Conservation (phyloP, 495 filamentous ascomycete species). For the Trichocladium uniseriatum region DNA sequence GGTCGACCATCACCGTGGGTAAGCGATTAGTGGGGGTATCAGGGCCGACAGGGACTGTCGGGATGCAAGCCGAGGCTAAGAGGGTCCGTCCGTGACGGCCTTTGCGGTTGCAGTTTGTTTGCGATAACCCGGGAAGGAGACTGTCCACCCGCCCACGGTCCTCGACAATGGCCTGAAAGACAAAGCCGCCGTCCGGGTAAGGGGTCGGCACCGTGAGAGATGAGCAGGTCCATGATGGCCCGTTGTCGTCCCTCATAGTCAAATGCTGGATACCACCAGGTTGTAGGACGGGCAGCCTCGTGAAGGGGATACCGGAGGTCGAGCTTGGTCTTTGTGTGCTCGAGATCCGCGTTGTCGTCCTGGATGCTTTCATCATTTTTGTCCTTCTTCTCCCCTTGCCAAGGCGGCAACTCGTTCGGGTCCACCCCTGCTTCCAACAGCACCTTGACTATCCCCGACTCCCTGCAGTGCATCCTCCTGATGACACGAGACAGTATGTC, state of each 20-base stretch:
- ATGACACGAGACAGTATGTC: neutral
- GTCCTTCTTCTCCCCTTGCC: neutral
- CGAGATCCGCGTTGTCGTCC: too few species aligned
- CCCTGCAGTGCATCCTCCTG: neutral
- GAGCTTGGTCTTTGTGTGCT: neutral
- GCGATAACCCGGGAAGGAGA: neutral
- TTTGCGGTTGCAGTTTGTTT: neutral
- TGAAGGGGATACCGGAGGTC: slow-evolving; percentile 4
- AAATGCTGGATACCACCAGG: neutral
- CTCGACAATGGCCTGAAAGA: slow-evolving; percentile 5
- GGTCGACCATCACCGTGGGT: neutral
- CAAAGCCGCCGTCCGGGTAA: slow-evolving; percentile 2
- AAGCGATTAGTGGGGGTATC: too few species aligned
- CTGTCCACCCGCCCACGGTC: neutral
- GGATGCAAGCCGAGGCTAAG: neutral
- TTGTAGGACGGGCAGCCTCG: slow-evolving; percentile 1
- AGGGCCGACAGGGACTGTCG: neutral
- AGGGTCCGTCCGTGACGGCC: slow-evolving; percentile 4
- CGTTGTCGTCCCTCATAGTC: neutral
- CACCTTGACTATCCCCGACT: neutral
- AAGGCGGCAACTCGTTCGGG: neutral
- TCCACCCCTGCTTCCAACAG: neutral
- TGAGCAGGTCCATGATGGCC: slow-evolving; percentile 1
- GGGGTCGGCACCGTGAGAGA: slow-evolving; percentile 3
- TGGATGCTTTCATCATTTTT: too few species aligned